Evolutionary conservation across 345 rosid genomes (phyloP).

Genomic region (Salix brachista): DNA sequence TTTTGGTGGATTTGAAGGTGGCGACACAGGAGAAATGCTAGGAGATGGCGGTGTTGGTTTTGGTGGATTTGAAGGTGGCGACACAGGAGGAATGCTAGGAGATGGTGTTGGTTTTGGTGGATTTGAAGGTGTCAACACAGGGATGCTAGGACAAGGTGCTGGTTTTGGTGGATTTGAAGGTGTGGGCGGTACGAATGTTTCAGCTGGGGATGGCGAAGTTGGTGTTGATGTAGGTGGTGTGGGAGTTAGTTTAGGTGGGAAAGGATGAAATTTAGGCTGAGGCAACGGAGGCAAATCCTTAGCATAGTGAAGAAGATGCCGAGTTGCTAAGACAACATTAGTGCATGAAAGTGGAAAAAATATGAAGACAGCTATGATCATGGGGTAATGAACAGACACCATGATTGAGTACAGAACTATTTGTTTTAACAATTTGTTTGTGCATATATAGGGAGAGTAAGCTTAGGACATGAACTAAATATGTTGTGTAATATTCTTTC

Average conservation of each 20-base stretch:
- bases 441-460: background rate
- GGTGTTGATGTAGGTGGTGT: constrained; percentile 20
- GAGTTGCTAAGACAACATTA: background rate
- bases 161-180: too few species aligned
- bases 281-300: constrained; percentile 5
- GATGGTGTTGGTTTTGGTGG: too few species aligned
- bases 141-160: background rate
- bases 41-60: background rate
- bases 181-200: background rate
- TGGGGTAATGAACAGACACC: background rate
- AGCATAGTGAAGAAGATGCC: background rate
- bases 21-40: background rate
- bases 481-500: background rate
- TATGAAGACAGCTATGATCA: constrained; percentile 5
- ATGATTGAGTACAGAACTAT: background rate
- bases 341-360: background rate
- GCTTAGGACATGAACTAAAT: background rate
- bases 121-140: background rate
- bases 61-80: background rate
- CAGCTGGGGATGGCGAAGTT: background rate
- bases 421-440: background rate
- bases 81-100: background rate
- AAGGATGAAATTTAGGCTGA: constrained; percentile 16
- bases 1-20: background rate
- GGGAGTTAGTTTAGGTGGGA: constrained; percentile 12